Conservation (phyloP, 495 filamentous ascomycete genomes). For the Xanthoparmelia taractica region DNA sequence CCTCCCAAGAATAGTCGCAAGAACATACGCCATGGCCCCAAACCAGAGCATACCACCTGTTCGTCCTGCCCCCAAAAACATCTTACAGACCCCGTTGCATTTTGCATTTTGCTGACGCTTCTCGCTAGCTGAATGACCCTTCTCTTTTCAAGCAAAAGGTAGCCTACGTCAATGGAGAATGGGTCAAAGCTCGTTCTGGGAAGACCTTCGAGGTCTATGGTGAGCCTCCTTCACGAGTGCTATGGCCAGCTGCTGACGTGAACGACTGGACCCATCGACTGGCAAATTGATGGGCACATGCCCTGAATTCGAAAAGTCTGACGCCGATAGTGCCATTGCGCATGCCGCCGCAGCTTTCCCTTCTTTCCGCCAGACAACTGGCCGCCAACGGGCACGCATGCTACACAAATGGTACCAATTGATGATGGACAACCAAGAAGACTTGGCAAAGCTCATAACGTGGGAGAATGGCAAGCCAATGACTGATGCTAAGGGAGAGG, state of each 20-base stretch:
- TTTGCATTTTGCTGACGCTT: constrained; percentile 5
- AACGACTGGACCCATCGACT: constrained; percentile 62
- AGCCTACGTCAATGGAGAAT: constrained; percentile 80
- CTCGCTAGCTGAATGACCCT: constrained; percentile 63
- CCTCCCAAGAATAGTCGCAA: constrained; percentile 19
- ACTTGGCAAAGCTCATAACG: constrained; percentile 84
- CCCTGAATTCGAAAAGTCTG: constrained; percentile 69
- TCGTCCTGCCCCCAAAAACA: background rate
- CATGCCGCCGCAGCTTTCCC: constrained; percentile 70
- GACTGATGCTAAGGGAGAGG: constrained; percentile 63
- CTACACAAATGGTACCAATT: constrained; percentile 87
- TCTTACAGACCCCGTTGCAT: too few relatives aligned
- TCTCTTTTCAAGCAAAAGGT: constrained; percentile 72
- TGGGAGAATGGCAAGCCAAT: constrained; percentile 72
- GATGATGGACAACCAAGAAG: constrained; percentile 78
- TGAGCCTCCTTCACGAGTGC: constrained; percentile 28
- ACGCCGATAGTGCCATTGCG: constrained; percentile 70
- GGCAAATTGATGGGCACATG: constrained; percentile 71
- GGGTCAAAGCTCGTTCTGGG: constrained; percentile 64
- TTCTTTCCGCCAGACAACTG: constrained; percentile 64
- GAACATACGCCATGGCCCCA: constrained; percentile 26
- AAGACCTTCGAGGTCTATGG: constrained; percentile 75
- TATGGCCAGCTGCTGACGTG: background rate
- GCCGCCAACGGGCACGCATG: constrained; percentile 72
- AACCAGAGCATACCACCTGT: constrained; percentile 24